These are phyloP conservation scores for Leccinum truebloodii DNA, from an alignment of 768 basidiomycete genomes.

Conservation along the genomic window DNA sequence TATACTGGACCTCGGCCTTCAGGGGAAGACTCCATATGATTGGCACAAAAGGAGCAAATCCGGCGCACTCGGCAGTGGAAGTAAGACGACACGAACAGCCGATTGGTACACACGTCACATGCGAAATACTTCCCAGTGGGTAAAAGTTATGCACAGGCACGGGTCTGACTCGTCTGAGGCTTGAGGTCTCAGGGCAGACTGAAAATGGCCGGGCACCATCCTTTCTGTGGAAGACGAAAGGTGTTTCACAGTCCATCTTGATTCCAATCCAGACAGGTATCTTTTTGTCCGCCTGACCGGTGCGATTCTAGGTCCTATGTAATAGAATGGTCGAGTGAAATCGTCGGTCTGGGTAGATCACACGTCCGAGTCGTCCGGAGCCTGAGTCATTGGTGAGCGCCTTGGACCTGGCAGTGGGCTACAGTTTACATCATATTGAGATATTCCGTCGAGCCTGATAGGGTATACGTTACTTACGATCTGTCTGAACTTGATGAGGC, in stretches of 20 bases:
- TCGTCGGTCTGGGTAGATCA: neutral
- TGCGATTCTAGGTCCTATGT: neutral
- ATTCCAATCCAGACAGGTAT: neutral
- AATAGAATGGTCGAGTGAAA: neutral
- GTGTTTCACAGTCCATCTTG: neutral
- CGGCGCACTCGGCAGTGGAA: neutral
- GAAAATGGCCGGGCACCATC: neutral
- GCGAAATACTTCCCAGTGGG: neutral
- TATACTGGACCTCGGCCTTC: neutral
- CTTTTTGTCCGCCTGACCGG: neutral
- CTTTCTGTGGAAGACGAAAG: neutral
- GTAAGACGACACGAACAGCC: neutral
- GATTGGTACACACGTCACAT: neutral
- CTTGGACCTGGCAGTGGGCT: neutral
- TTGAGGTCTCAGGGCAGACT: neutral
- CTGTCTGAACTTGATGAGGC: neutral
- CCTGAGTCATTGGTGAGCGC: neutral
- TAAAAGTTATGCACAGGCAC: neutral
- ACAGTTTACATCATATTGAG: neutral
- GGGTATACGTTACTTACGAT: neutral
- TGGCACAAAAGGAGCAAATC: neutral
- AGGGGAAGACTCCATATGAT: neutral
- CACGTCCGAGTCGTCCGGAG: neutral
- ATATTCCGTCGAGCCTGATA: neutral
- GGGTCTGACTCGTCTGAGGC: too few species aligned